Conservation (phyloP, 192 early-diverging fungal genomes). For the Coemansia sp. region DNA sequence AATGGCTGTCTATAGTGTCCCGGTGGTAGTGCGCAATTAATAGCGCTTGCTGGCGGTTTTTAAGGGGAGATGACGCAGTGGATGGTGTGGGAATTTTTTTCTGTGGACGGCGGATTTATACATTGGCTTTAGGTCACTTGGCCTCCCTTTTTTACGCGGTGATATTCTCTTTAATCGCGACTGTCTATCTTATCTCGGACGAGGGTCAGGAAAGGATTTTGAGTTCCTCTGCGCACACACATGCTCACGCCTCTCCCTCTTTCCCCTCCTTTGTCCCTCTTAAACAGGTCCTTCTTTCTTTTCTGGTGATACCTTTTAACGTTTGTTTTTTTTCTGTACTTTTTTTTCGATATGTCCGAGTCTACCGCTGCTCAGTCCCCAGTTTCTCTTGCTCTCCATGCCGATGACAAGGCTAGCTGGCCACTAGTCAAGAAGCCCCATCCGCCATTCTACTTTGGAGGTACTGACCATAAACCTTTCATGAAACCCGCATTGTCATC, state of each 20-base stretch:
- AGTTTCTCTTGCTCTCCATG: neutral
- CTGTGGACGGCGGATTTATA: neutral
- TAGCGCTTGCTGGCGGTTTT: neutral
- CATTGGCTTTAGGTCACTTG: neutral
- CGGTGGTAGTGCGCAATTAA: conserved; percentile 15
- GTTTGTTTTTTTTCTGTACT: neutral
- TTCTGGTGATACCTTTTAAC: neutral
- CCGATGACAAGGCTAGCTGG: conserved; percentile 13
- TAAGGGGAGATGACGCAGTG: no score
- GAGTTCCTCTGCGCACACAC: conserved; percentile 2
- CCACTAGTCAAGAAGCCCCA: conserved; percentile 45
- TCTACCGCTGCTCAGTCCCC: neutral
- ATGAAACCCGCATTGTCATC: neutral
- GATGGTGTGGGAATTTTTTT: conserved; percentile 1
- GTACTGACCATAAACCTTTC: neutral
- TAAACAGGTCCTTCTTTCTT: neutral
- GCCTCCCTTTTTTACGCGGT: neutral
- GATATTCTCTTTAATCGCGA: neutral
- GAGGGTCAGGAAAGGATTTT: neutral
- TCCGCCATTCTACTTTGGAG: conserved; percentile 47
- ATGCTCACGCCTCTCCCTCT: neutral
- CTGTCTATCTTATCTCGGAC: neutral
- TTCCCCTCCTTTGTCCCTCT: neutral
- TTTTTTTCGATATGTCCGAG: conserved; percentile 9
- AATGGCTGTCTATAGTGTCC: conserved; percentile 26